phyloP scores from a whole-genome alignment of 805 yeast genomes.

The Kluyveromyces lactis region DNA sequence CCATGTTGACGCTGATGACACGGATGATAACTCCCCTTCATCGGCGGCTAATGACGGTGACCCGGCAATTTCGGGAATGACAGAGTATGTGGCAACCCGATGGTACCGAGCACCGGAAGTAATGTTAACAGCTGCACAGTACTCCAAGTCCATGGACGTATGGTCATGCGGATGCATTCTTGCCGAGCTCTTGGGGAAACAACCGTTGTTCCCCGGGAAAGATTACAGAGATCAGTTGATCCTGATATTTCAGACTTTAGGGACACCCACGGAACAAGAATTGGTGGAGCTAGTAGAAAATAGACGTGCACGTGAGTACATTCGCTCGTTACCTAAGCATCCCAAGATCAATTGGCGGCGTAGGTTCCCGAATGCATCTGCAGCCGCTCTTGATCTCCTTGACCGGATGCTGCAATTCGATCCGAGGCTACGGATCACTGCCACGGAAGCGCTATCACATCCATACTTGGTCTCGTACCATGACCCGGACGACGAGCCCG shows the following conservation, averaged over 20 bases:
- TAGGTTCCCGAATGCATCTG: constrained; percentile 44
- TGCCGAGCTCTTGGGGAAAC: constrained; percentile 80
- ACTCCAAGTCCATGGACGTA: constrained; percentile 90
- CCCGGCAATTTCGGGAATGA: constrained; percentile 41
- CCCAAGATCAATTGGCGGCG: constrained; percentile 10
- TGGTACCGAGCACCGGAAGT: constrained; percentile 98
- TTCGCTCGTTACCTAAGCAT: constrained; percentile 66
- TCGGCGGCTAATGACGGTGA: background rate
- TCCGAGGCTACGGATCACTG: constrained; percentile 76
- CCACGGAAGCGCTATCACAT: constrained; percentile 74
- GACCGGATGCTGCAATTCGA: constrained; percentile 72
- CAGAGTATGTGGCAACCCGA: constrained; percentile 95
- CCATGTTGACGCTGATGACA: constrained; percentile 19
- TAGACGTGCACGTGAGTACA: constrained; percentile 81
- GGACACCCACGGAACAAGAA: constrained; percentile 80
- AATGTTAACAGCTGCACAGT: constrained; percentile 88
- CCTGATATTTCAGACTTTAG: constrained; percentile 75
- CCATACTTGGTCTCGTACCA: constrained; percentile 85
- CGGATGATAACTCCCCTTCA: constrained; percentile 19
- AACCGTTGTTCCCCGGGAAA: constrained; percentile 88
- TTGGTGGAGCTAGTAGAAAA: constrained; percentile 59
- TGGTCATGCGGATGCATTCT: constrained; percentile 97
- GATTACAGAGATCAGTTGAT: constrained; percentile 89
- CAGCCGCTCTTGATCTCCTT: constrained; percentile 60
- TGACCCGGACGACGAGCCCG: constrained; percentile 91